A percentile compares a stretch with the other conserved stretches of the same genome.
Evolutionary conservation across 768 basidiomycete genomes (phyloP).

Genomic region (Psilocybe cubensis): DNA sequence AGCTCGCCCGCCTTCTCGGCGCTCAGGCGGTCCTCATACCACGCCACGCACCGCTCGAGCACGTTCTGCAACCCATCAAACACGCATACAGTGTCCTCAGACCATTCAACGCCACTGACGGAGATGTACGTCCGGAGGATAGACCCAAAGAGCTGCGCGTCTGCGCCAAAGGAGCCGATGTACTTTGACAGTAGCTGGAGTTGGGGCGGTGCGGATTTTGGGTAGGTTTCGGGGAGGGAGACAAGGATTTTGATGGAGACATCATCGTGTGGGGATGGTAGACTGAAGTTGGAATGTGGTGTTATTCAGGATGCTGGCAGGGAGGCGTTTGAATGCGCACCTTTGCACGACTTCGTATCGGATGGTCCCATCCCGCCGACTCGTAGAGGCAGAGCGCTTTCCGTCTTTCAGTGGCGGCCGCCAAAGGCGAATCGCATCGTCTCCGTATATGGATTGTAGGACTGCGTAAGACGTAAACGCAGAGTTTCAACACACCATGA

Average conservation of each 20-base stretch:
- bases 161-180: conserved; percentile 78
- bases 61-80: conserved; percentile 87
- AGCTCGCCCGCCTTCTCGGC: conserved; percentile 58
- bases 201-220: conserved; percentile 71
- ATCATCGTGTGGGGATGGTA: conserved; percentile 56
- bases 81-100: conserved; percentile 73
- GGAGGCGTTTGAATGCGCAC: conserved; percentile 45
- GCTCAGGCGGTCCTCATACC: conserved; percentile 73
- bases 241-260: conserved; percentile 58
- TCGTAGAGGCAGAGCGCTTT: conserved; percentile 11
- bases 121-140: conserved; percentile 85
- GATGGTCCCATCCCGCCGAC: conserved; percentile 38
- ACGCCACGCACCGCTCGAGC: conserved; percentile 63
- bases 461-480: conserved; percentile 42
- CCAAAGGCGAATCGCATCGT: conserved; percentile 66
- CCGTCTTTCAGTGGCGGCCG: conserved; percentile 34
- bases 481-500: conserved; percentile 2
- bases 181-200: conserved; percentile 86
- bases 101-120: conserved; percentile 75
- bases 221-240: conserved; percentile 65
- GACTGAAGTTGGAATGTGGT: too few species aligned
- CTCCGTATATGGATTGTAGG: conserved; percentile 84
- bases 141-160: conserved; percentile 73
- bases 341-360: conserved; percentile 69
- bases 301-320: too few species aligned